Evolutionary conservation across 2,329 filamentous ascomycete genomes (phyloP).

Genomic region (Pseudogymnoascus sp.): DNA sequence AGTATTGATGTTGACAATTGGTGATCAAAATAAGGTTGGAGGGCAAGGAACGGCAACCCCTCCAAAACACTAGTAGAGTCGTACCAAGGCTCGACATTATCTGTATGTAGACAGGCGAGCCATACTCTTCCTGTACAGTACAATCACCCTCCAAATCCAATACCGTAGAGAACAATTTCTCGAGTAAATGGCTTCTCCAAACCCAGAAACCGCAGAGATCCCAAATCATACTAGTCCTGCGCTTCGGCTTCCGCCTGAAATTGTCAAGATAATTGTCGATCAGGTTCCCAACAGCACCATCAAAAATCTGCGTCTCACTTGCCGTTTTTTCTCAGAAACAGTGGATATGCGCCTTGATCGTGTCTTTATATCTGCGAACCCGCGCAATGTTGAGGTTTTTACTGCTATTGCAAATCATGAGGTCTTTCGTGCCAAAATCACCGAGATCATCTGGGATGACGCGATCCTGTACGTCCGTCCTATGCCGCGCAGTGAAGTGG

Average conservation of each 20-base stretch:
- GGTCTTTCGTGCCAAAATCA: conserved; percentile 28
- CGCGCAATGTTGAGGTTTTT: conserved; percentile 34
- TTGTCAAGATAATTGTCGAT: conserved; percentile 12
- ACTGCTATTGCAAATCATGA: conserved; percentile 34
- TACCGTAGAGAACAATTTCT: neutral
- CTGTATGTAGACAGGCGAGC: no score
- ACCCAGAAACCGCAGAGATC: neutral
- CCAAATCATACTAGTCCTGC: neutral
- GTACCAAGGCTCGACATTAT: no score
- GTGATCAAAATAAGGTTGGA: no score
- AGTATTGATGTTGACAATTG: no score
- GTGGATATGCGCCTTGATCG: no score
- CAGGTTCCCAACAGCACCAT: conserved; percentile 25
- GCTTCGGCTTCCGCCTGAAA: conserved; percentile 14
- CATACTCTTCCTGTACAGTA: no score
- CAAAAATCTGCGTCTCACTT: conserved; percentile 24
- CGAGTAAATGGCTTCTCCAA: neutral
- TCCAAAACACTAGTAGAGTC: no score
- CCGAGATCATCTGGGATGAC: neutral
- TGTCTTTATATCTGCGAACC: conserved; percentile 27
- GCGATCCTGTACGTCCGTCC: no score
- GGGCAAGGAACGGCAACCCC: no score
- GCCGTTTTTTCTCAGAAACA: no score
- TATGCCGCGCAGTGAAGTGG: neutral
- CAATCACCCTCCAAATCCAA: no score